Percentiles rank a stretch among this genome's conserved stretches.
Evolutionary conservation across 2,329 filamentous ascomycete species (phyloP).

Genomic region (Myrmaecium sp.): DNA sequence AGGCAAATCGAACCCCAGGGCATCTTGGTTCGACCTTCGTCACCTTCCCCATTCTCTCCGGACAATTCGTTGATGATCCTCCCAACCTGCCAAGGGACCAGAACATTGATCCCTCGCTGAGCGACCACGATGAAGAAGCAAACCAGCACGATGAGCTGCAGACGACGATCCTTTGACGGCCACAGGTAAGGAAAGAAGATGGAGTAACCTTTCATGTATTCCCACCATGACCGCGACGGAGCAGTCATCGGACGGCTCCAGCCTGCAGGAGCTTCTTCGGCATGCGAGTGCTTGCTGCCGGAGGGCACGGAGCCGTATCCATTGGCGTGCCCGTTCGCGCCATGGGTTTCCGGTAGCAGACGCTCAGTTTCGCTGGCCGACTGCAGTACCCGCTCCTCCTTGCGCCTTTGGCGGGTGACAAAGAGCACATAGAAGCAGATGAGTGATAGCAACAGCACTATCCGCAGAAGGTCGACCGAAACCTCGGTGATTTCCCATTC

Average conservation of each 20-base stretch:
- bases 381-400: constrained; percentile 9
- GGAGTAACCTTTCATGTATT: constrained; percentile 82
- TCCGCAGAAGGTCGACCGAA: constrained; percentile 47
- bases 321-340: constrained; percentile 32
- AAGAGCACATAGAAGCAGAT: constrained; percentile 41
- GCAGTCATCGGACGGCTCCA: constrained; percentile 82
- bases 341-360: constrained; percentile 35
- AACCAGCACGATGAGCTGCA: constrained; percentile 64
- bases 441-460: constrained; percentile 47
- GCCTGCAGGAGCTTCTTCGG: constrained; percentile 49
- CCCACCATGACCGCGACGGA: constrained; percentile 84
- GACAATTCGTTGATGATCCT: constrained; percentile 60
- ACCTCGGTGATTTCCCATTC: constrained; percentile 51
- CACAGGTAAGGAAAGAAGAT: constrained; percentile 94
- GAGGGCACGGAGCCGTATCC: constrained; percentile 34
- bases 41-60: constrained; percentile 29
- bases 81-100: constrained; percentile 71
- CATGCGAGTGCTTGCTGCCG: constrained; percentile 25
- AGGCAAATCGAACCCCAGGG: constrained; percentile 61
- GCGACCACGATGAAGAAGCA: constrained; percentile 68
- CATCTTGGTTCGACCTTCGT: constrained; percentile 27
- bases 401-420: constrained; percentile 16
- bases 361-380: constrained; percentile 44
- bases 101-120: constrained; percentile 70
- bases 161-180: constrained; percentile 61